phyloP scores from a whole-genome alignment of 148 eudicot genomes.

The Spergularia bocconei region DNA sequence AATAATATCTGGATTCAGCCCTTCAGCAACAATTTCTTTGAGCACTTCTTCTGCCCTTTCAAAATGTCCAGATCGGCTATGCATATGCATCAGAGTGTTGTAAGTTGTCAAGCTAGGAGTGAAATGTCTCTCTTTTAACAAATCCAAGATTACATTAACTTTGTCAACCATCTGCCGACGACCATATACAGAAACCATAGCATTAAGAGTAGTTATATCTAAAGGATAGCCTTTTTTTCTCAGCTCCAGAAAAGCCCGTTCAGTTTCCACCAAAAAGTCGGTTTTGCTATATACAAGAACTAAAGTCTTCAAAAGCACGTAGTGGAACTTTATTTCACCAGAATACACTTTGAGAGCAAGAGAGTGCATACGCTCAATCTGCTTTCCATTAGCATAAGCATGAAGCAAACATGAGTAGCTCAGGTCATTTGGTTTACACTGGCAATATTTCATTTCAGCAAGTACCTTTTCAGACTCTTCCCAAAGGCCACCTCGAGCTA shows the following conservation, averaged over 20 bases:
- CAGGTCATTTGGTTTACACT: constrained; percentile 68
- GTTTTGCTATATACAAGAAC: constrained; percentile 80
- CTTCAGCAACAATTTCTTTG: constrained; percentile 55
- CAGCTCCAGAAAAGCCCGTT: constrained; percentile 71
- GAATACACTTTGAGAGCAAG: constrained; percentile 72
- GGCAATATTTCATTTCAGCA: constrained; percentile 57
- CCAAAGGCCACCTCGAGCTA: constrained; percentile 92
- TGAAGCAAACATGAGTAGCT: constrained; percentile 82
- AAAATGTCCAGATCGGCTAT: constrained; percentile 57
- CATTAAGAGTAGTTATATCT: constrained; percentile 70
- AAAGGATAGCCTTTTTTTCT: constrained; percentile 50
- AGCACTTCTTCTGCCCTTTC: constrained; percentile 65
- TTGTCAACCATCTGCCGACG: constrained; percentile 65
- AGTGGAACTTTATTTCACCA: constrained; percentile 51
- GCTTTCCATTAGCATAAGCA: constrained; percentile 85
- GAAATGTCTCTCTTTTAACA: constrained; percentile 62
- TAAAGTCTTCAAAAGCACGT: constrained; percentile 66
- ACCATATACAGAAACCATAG: constrained; percentile 84
- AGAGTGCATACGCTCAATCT: constrained; percentile 50
- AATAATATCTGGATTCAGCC: constrained; percentile 73
- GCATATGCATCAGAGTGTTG: constrained; percentile 83
- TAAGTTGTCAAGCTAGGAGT: constrained; percentile 82
- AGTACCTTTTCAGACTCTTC: constrained; percentile 76
- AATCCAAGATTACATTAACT: constrained; percentile 58
- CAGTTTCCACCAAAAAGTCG: constrained; percentile 66